phyloP scores from a whole-genome alignment of 148 eudicot genomes.

The Cornus florida region DNA sequence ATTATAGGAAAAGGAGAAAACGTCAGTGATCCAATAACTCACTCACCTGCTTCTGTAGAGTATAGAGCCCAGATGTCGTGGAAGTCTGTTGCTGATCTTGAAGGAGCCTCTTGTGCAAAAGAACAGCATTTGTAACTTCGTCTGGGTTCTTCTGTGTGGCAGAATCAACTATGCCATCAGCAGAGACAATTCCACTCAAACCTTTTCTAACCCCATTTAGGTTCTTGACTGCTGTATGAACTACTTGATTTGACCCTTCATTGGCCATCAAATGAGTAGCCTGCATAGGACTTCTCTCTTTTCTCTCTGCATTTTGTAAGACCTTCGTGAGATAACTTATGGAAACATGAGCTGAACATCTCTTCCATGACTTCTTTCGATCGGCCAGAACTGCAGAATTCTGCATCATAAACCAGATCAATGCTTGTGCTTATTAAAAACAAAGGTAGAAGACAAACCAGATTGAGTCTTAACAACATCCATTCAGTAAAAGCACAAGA shows the following conservation, averaged over 20 bases:
- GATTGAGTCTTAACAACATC: neutral
- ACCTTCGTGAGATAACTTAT: slow-evolving; percentile 61
- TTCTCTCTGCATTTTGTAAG: slow-evolving; percentile 45
- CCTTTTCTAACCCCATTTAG: slow-evolving; percentile 17
- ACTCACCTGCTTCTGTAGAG: slow-evolving; percentile 42
- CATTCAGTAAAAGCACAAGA: neutral
- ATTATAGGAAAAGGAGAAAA: neutral
- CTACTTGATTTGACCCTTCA: slow-evolving; percentile 21
- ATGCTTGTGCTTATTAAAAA: neutral
- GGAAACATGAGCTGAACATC: slow-evolving; percentile 61
- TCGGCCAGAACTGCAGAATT: slow-evolving; percentile 23
- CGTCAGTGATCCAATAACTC: neutral
- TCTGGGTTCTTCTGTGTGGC: slow-evolving; percentile 25
- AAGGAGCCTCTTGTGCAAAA: slow-evolving; percentile 28
- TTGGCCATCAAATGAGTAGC: slow-evolving; percentile 16
- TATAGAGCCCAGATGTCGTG: slow-evolving; percentile 20
- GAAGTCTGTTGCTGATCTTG: slow-evolving; percentile 37
- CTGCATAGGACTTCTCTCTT: slow-evolving; percentile 22
- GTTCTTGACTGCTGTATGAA: slow-evolving; percentile 14
- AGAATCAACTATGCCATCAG: slow-evolving; percentile 15
- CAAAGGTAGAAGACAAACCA: neutral
- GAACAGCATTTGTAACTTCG: slow-evolving; percentile 29
- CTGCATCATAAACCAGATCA: slow-evolving; percentile 20
- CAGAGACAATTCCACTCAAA: slow-evolving; percentile 17
- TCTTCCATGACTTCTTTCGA: slow-evolving; percentile 49